A percentile compares a stretch with the other conserved stretches of the same genome.
Conservation (phyloP, 768 basidiomycete genomes). For the Termitomyces heimii region DNA sequence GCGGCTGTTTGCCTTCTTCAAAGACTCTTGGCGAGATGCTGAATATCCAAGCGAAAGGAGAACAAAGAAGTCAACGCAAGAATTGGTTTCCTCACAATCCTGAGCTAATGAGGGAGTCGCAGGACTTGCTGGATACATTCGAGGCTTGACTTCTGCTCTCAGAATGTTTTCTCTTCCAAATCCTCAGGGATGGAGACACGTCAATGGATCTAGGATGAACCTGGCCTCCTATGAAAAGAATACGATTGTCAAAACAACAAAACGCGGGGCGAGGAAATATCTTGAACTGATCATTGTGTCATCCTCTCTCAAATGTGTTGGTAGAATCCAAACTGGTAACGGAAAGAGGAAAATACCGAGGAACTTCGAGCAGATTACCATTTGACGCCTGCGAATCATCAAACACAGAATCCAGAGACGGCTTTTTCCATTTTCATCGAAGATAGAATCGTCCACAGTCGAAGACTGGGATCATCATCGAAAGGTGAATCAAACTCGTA, state of each 20-base stretch:
- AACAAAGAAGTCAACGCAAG: slow-evolving; percentile 38
- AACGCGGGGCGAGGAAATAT: background rate
- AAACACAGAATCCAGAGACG: slow-evolving; percentile 59
- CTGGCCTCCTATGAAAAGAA: slow-evolving; percentile 49
- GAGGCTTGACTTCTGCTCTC: slow-evolving; percentile 23
- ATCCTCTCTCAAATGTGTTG: slow-evolving; percentile 57
- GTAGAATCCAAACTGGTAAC: slow-evolving; percentile 45
- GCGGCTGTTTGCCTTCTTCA: no score
- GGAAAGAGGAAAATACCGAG: slow-evolving; percentile 61
- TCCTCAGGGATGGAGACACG: slow-evolving; percentile 62
- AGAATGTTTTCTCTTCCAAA: slow-evolving; percentile 56
- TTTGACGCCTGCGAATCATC: slow-evolving; percentile 29
- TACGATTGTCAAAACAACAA: background rate
- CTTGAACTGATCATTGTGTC: slow-evolving; percentile 68
- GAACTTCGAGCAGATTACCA: slow-evolving; percentile 32
- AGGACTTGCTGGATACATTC: slow-evolving; percentile 20
- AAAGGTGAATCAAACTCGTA: slow-evolving; percentile 69
- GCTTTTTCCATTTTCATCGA: slow-evolving; percentile 55
- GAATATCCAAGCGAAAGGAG: slow-evolving; percentile 27
- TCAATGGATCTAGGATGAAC: slow-evolving; percentile 66
- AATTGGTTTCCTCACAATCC: slow-evolving; percentile 57
- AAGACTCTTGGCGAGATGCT: slow-evolving; percentile 19
- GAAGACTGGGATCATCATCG: slow-evolving; percentile 40
- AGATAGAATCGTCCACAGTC: slow-evolving; percentile 25
- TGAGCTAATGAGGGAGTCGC: slow-evolving; percentile 39